These are phyloP conservation scores for Phytopythium vexans DNA, from an alignment of 352 stramenopile species.

Conservation along the genomic window DNA sequence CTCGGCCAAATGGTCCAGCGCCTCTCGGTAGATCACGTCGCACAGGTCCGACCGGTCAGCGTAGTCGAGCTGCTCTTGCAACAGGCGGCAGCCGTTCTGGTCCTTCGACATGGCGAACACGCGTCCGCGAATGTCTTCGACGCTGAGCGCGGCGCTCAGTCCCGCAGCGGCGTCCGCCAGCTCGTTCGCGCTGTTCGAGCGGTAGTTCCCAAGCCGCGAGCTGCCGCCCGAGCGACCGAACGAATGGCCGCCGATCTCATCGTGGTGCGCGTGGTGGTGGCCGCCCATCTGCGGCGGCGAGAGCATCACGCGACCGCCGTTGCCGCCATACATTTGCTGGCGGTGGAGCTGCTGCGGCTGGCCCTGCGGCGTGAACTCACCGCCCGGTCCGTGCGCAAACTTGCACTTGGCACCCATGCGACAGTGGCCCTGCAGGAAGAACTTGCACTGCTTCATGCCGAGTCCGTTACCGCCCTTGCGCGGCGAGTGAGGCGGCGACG, in stretches of 20 bases:
- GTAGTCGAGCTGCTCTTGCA: constrained; percentile 96
- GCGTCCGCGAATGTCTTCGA: constrained; percentile 74
- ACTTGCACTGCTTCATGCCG: constrained; percentile 77
- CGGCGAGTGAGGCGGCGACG: constrained; percentile 60
- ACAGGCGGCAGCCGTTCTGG: constrained; percentile 96
- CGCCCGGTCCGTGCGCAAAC: constrained; percentile 58
- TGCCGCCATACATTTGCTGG: constrained; percentile 13
- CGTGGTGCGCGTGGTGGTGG: constrained; percentile 29
- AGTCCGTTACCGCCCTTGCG: constrained; percentile 35
- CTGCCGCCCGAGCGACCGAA: constrained; percentile 15
- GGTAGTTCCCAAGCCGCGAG: constrained; percentile 25
- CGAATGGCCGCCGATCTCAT: constrained; percentile 26
- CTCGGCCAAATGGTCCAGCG: constrained; percentile 94
- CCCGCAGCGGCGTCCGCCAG: constrained; percentile 11
- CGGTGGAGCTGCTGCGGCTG: constrained; percentile 37
- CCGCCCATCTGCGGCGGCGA: constrained; percentile 6
- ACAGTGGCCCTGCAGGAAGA: constrained; percentile 81
- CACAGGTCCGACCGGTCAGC: constrained; percentile 90
- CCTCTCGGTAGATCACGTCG: constrained; percentile 96
- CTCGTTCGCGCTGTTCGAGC: constrained; percentile 22
- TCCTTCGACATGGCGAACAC: constrained; percentile 92
- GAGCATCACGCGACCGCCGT: constrained; percentile 2
- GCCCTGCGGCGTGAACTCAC: constrained; percentile 24
- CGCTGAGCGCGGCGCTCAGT: constrained; percentile 43
- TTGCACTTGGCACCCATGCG: constrained; percentile 86